Evolutionary conservation across 768 basidiomycete species (phyloP), one percentile per base, ranked within the genome.

Genomic region (Tricholoma sp.): DNA sequence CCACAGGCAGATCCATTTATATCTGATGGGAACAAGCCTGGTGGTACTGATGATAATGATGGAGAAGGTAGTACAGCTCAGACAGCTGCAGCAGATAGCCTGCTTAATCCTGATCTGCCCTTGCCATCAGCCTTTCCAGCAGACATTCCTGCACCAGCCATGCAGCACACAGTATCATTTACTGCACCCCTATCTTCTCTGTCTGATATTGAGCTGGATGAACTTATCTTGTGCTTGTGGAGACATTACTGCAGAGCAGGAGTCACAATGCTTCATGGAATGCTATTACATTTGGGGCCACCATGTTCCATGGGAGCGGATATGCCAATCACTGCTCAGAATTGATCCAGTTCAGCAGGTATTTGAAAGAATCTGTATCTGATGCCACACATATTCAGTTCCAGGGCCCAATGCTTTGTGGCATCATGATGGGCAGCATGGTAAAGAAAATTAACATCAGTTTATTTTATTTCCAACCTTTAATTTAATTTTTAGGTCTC

Each of bases 361-460:
- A 54, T 61, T 63, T 57, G 52, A 57, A 29, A 37, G 59, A 11
- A 55, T 58, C 37, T 11, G 24, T 51, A 68, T 66, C 62, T 9
- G 58, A 2, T 60, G 67, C 2, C 50, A 63, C 0, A 49, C 55
- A 6, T 70, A 71, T 50, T 47, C 36, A 13, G 70, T 71, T 34
- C 60, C 64, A 28, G 70, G 68, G 2, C 65, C 67, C 7, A 73
- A 73, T 59, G 67, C 66, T 0, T 59, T 73, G 0, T 72, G 70
- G 70, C 71, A 74, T 54, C 69, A 73, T 61, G 70, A 74, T 59
- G 70, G 73, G 0, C 71, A 73, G 47, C 73, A 73, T 61, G 65
- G 72, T 73, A 53, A n/a, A 62, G 58, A 15, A 20, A 42, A 20
- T 4, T 7, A 53, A 18, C 39, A 20, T 45, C 48, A 11, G 12